A percentile compares a stretch with the other conserved stretches of the same genome.
phyloP scores from a whole-genome alignment of 768 basidiomycete species.

The Candolleomyces eurysporus region DNA sequence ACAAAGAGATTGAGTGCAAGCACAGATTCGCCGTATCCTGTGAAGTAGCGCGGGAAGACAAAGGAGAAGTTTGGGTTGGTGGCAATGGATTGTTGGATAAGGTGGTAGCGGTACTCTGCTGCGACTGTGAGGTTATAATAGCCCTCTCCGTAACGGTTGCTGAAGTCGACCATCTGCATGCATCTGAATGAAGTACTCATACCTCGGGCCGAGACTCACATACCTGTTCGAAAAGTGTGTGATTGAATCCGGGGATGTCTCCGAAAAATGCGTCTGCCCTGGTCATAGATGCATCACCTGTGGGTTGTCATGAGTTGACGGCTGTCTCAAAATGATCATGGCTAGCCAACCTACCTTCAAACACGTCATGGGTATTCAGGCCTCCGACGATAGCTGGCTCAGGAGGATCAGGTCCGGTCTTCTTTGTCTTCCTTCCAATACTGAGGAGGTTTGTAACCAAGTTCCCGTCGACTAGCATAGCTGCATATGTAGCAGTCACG shows the following conservation, averaged over 20 bases:
- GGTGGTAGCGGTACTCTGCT: conserved; percentile 12
- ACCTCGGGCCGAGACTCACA: not conserved
- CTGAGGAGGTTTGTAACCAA: conserved; percentile 15
- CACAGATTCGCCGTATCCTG: conserved; percentile 12
- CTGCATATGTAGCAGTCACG: conserved; percentile 12
- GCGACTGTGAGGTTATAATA: conserved; percentile 17
- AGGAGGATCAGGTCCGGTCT: conserved; percentile 16
- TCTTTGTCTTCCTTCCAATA: conserved; percentile 16
- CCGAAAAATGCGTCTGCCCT: conserved; percentile 16
- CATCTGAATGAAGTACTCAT: not conserved
- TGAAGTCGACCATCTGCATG: conserved; percentile 11
- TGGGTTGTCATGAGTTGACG: too few relatives aligned
- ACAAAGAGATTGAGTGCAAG: conserved; percentile 17
- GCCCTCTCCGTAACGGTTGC: conserved; percentile 18
- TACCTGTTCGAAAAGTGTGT: conserved; percentile 20
- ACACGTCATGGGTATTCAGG: conserved; percentile 14
- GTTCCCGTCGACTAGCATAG: conserved; percentile 17
- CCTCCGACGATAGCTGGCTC: conserved; percentile 16
- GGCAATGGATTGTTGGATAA: conserved; percentile 19
- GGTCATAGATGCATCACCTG: not conserved
- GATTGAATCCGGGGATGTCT: conserved; percentile 20
- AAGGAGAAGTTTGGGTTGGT: conserved; percentile 18
- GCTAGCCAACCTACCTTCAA: conserved; percentile 12
- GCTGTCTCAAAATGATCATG: conserved; percentile 5
- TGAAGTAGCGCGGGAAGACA: conserved; percentile 13